These are phyloP conservation scores for Seiridium unicorne DNA, from an alignment of 2,329 filamentous ascomycete species.

Conservation along the genomic window DNA sequence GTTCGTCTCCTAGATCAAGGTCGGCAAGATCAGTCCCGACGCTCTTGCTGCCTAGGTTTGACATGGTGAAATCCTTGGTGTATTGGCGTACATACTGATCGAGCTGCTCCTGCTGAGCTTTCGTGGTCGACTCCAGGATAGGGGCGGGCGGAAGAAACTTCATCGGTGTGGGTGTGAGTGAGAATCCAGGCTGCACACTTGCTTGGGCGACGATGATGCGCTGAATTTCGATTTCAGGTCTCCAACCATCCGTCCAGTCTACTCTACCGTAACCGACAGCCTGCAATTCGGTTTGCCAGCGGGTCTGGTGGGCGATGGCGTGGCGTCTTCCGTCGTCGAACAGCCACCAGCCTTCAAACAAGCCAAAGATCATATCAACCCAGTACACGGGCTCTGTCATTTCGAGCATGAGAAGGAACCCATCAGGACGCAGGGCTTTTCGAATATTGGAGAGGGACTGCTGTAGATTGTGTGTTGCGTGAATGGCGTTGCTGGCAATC, in stretches of 20 bases:
- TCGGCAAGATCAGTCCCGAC: too few species aligned
- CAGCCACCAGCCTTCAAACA: conserved; percentile 38
- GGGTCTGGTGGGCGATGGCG: conserved; percentile 14
- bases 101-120: conserved; percentile 16
- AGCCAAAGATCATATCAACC: conserved; percentile 33
- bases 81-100: conserved; percentile 24
- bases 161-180: background rate
- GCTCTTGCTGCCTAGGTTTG: too few species aligned
- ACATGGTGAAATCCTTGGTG: background rate
- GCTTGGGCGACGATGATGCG: conserved; percentile 25
- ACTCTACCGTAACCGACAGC: conserved; percentile 24
- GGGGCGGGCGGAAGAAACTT: background rate
- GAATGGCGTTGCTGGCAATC: conserved; percentile 30
- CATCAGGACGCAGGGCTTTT: conserved; percentile 26
- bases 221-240: conserved; percentile 22
- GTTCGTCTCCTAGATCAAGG: background rate
- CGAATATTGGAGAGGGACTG: conserved; percentile 20
- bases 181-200: background rate
- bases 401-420: conserved; percentile 32
- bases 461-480: conserved; percentile 27
- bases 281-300: conserved; percentile 24
- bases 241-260: conserved; percentile 27
- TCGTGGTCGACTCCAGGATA: background rate
- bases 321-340: conserved; percentile 30
- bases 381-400: conserved; percentile 27